phyloP scores from a whole-genome alignment of 371 early-diverging fungal genomes.

The Mortierella sp. region DNA sequence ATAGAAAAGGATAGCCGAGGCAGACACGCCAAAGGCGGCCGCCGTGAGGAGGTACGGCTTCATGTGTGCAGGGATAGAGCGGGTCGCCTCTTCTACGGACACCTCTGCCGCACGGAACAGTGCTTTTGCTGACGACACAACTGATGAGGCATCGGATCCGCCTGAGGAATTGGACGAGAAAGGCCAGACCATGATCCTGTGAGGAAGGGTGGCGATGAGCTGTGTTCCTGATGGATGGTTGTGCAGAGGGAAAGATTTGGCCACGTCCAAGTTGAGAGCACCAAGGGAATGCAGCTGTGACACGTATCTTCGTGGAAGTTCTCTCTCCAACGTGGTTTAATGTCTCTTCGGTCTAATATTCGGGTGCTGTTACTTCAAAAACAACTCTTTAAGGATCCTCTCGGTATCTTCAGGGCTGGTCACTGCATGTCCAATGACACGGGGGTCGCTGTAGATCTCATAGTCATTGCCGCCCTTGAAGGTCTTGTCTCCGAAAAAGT shows the following conservation, averaged over 20 bases:
- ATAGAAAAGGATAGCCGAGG: slow-evolving; percentile 18
- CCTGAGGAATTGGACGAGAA: too few species aligned
- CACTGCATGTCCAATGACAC: slow-evolving; percentile 92
- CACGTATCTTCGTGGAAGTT: too few species aligned
- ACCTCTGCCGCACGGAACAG: slow-evolving; percentile 18
- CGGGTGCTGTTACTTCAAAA: too few species aligned
- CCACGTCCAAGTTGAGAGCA: too few species aligned
- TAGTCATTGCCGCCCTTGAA: slow-evolving; percentile 99
- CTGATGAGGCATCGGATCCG: too few species aligned
- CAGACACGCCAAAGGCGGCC: slow-evolving; percentile 21
- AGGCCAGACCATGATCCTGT: too few species aligned
- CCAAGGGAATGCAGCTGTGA: too few species aligned
- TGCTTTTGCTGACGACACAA: slow-evolving; percentile 5
- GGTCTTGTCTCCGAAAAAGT: slow-evolving; percentile 99
- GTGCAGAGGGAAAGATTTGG: too few species aligned
- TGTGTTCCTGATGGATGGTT: too few species aligned
- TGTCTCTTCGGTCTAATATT: too few species aligned
- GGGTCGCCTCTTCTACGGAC: slow-evolving; percentile 15
- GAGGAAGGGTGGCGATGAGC: too few species aligned
- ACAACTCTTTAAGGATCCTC: slow-evolving; percentile 85
- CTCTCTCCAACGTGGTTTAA: too few species aligned
- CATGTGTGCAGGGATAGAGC: slow-evolving; percentile 18
- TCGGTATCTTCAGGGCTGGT: slow-evolving; percentile 93
- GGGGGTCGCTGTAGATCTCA: slow-evolving; percentile 94
- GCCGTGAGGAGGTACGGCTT: slow-evolving; percentile 32